Evolutionary conservation across 2,329 filamentous ascomycete genomes (phyloP), one percentile per base, ranked within the genome.

Genomic region (Colletotrichum orchidophilum): DNA sequence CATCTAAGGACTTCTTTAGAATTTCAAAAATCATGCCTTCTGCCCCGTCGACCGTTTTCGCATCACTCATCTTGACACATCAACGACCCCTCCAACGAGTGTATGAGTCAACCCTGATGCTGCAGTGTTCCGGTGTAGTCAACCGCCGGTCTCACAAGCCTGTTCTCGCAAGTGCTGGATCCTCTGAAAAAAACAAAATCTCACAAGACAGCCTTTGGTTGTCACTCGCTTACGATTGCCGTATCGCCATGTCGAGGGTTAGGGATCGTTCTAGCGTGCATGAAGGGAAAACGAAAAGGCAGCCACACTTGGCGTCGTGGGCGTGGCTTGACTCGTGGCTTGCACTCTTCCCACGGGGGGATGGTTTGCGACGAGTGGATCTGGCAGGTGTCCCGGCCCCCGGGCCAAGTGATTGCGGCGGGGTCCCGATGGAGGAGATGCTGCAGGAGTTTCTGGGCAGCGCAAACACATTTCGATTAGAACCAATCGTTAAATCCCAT

Each of bases 21-120:
- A 88, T 75, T 68, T 85, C 81, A 72, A 90, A 89, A 72, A 78
- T 80, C 80, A 82, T 81, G 59, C 73, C 75, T 53, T 73, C 66
- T 24, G 42, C 54, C 57, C 35, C 61, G 46, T 65, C 59, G 72
- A 63, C 68, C 66, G 65, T 62, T 58, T 61, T 71, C 65, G 74
- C 27, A 35, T 73, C 70, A 66, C 59, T 66, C 73, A 75, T 77
- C 59, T 68, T 77, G 63, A 31, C 66, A 69, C 66, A 62, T 57
- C 42, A 39, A 35, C 46, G 15, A 52, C 24, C 18, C 26, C n/a
- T 57, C n/a, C 11, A 39, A 12, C 13, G 12, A 52, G 54, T 26
- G 27, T 39, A n/a, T 50, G 58, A 69, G 58, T 61, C 53, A 69
- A 59, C 27, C 33, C 29, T n/a, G n/a, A 35, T 46, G 33, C 27